A percentile compares a stretch with the other conserved stretches of the same genome.
Evolutionary conservation across 805 yeast genomes (phyloP).

Genomic region (Metschnikowia amazonensis): DNA sequence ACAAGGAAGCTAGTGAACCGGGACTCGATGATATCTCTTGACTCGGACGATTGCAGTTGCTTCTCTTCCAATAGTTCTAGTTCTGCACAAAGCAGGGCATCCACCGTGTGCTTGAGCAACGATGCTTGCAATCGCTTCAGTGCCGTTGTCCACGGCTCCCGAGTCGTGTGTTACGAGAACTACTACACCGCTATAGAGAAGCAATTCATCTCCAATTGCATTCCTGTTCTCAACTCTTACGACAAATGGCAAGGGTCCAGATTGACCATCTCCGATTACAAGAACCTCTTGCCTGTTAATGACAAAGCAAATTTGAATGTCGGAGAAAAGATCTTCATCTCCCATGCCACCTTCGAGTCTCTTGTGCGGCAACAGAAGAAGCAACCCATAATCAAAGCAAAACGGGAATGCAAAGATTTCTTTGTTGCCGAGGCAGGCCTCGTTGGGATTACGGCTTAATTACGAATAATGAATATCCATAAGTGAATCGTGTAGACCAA

Average conservation of each 20-base stretch:
- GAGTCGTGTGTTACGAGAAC: slow-evolving; percentile 15
- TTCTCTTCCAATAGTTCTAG: slow-evolving; percentile 4
- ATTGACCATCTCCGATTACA: slow-evolving; percentile 15
- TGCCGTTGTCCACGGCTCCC: slow-evolving; percentile 9
- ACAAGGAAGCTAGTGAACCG: slow-evolving; percentile 6
- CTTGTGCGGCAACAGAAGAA: slow-evolving; percentile 8
- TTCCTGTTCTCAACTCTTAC: slow-evolving; percentile 36
- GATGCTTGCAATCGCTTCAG: slow-evolving; percentile 2
- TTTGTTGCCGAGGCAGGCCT: slow-evolving; percentile 16
- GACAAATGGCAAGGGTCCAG: slow-evolving; percentile 32
- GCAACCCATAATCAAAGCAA: slow-evolving; percentile 1
- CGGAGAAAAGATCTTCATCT: slow-evolving; percentile 13
- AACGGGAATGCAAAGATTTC: slow-evolving; percentile 13
- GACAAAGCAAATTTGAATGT: slow-evolving; percentile 9
- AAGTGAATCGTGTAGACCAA: too few relatives aligned
- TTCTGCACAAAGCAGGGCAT: slow-evolving; percentile 3
- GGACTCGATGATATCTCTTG: slow-evolving; percentile 1
- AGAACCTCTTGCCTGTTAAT: slow-evolving; percentile 10
- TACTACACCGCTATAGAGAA: slow-evolving; percentile 27
- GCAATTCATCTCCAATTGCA: slow-evolving; percentile 35
- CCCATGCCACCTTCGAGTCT: slow-evolving; percentile 10
- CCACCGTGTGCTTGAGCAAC: slow-evolving; percentile 2
- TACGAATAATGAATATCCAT: not conserved
- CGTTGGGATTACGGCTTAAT: slow-evolving; percentile 7
- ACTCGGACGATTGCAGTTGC: slow-evolving; percentile 10